Conservation (phyloP, 2,329 filamentous ascomycete species). For the Chrysosporium keratinophilum region DNA sequence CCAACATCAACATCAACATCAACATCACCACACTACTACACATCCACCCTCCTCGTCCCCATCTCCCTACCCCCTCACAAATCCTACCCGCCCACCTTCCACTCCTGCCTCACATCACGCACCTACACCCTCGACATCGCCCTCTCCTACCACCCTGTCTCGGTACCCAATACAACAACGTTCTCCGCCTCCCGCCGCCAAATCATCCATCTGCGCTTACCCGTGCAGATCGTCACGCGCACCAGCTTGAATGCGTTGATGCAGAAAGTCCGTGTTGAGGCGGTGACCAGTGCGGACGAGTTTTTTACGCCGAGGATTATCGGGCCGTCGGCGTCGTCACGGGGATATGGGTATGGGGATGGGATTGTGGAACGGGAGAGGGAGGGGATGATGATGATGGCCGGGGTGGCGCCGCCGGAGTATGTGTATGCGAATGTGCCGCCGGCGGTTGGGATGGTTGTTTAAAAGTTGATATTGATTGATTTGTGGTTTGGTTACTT, state of each 20-base stretch:
- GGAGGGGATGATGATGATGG: not conserved
- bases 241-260: conserved; percentile 10
- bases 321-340: conserved; percentile 5
- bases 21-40: conserved; percentile 50
- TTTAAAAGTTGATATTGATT: too few species aligned
- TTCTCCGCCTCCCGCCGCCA: conserved; percentile 26
- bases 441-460: not conserved
- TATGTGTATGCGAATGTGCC: conserved; percentile 4
- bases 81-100: conserved; percentile 58
- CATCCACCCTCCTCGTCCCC: conserved; percentile 52
- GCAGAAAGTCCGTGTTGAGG: not conserved
- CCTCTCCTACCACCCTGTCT: conserved; percentile 47
- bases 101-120: conserved; percentile 57
- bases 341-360: conserved; percentile 1
- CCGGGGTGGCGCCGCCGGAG: conserved; percentile 6
- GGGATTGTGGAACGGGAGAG: not conserved
- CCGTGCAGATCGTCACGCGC: conserved; percentile 32
- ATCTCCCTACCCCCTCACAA: conserved; percentile 50
- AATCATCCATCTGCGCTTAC: conserved; percentile 33
- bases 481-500: too few species aligned
- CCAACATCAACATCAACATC: conserved; percentile 37
- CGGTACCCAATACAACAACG: conserved; percentile 28
- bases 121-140: conserved; percentile 52
- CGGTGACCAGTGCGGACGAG: conserved; percentile 5
- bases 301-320: conserved; percentile 16